phyloP scores from a whole-genome alignment of 805 yeast genomes.

The Saccharomycopsis capsularis region DNA sequence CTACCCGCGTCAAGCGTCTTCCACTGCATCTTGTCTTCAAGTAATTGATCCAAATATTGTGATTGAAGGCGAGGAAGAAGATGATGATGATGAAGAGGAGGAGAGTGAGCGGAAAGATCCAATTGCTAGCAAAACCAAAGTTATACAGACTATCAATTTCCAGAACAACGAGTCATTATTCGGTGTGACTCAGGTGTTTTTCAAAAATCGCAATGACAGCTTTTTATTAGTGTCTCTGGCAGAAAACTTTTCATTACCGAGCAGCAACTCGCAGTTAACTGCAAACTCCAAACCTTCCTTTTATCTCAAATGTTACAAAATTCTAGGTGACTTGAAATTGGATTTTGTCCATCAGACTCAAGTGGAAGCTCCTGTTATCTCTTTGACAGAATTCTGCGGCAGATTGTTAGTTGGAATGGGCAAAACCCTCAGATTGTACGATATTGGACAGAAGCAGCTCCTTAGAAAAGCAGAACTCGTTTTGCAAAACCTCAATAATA shows the following conservation, averaged over 20 bases:
- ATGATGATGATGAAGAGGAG: background rate
- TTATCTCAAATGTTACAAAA: constrained; percentile 34
- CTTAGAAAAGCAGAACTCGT: constrained; percentile 53
- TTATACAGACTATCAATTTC: constrained; percentile 31
- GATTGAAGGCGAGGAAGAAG: background rate
- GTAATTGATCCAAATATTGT: constrained; percentile 33
- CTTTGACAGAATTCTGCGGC: constrained; percentile 52
- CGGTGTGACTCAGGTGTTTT: constrained; percentile 31
- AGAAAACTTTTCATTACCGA: background rate
- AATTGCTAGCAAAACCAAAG: constrained; percentile 26
- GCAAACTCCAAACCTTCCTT: constrained; percentile 23
- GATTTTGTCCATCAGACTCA: constrained; percentile 54
- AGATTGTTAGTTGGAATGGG: constrained; percentile 54
- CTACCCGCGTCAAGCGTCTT: constrained; percentile 26
- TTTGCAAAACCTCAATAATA: constrained; percentile 39
- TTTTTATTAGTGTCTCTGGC: constrained; percentile 43
- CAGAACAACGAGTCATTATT: constrained; percentile 22
- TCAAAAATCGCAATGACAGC: constrained; percentile 24
- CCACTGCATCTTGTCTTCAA: constrained; percentile 52
- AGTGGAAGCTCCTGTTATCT: constrained; percentile 40
- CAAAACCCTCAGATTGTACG: constrained; percentile 51
- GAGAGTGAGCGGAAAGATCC: too few relatives aligned
- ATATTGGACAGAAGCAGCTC: constrained; percentile 73
- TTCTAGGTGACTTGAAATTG: constrained; percentile 27
- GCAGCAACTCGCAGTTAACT: background rate